These are phyloP conservation scores for Fraxinus xanthoxyloides DNA, from an alignment of 305 asterid genomes.

Conservation along the genomic window DNA sequence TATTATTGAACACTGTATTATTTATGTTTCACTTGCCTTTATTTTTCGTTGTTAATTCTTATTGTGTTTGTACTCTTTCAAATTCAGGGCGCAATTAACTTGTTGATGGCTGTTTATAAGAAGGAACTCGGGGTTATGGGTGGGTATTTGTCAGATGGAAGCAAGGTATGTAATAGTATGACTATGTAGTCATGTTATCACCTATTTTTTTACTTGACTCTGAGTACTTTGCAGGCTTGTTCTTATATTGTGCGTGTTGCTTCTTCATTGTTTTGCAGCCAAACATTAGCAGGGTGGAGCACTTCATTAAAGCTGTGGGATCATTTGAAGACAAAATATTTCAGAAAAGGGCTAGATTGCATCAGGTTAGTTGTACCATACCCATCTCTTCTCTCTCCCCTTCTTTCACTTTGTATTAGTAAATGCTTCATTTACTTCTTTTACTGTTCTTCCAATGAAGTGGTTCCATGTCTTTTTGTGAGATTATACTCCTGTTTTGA, in stretches of 20 bases:
- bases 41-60: conserved; percentile 9
- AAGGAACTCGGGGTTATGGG: conserved; percentile 77
- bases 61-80: conserved; percentile 18
- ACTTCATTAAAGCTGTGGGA: conserved; percentile 93
- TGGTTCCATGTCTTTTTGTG: conserved; percentile 6
- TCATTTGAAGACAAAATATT: conserved; percentile 87
- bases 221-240: conserved; percentile 4
- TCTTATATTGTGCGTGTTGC: conserved; percentile 12
- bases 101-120: conserved; percentile 87
- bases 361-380: conserved; percentile 55
- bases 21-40: not conserved
- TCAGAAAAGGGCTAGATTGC: conserved; percentile 80
- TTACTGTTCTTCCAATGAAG: not conserved
- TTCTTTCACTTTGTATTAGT: conserved; percentile 11
- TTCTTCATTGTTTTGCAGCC: conserved; percentile 49
- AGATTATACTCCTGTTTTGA: not conserved
- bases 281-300: conserved; percentile 73
- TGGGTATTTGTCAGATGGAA: conserved; percentile 82
- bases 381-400: not conserved
- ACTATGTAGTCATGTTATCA: conserved; percentile 14
- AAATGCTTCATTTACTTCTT: conserved; percentile 2
- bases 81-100: conserved; percentile 87
- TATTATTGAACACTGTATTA: not conserved
- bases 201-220: not conserved
- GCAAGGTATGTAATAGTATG: conserved; percentile 60